Percentiles rank a stretch among this genome's conserved stretches.
Conservation (phyloP, 2,329 filamentous ascomycete species). For the Alternaria gaisen region DNA sequence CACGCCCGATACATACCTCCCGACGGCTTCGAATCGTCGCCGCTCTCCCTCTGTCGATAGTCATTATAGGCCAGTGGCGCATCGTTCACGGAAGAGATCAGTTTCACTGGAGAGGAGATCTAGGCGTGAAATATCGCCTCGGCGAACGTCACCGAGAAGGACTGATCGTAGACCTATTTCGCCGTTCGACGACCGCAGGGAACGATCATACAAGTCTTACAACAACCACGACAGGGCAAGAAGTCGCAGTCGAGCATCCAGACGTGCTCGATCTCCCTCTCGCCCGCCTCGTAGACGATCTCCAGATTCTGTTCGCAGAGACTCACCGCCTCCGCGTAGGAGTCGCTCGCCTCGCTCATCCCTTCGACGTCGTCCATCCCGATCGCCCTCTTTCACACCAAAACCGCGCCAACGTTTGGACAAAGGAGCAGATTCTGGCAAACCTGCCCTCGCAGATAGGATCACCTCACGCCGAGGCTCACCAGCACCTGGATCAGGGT, state of each 20-base stretch:
- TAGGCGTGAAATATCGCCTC: conserved; percentile 40
- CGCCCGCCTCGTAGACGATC: conserved; percentile 46
- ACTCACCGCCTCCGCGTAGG: conserved; percentile 35
- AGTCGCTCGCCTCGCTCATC: conserved; percentile 37
- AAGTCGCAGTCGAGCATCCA: conserved; percentile 39
- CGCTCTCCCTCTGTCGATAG: conserved; percentile 55
- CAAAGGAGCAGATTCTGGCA: conserved; percentile 27
- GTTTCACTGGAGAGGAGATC: conserved; percentile 41
- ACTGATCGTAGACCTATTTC: conserved; percentile 35
- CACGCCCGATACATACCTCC: conserved; percentile 51
- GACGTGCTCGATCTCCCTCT: conserved; percentile 45
- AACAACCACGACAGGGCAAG: conserved; percentile 30
- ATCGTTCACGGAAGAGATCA: conserved; percentile 45
- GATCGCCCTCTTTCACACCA: conserved; percentile 36
- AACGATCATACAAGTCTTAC: conserved; percentile 28
- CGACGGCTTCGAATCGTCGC: conserved; percentile 42
- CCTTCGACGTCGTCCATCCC: conserved; percentile 38
- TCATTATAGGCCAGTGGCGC: conserved; percentile 44
- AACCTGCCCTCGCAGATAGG: conserved; percentile 21
- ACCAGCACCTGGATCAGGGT: conserved; percentile 38
- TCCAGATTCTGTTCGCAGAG: conserved; percentile 32
- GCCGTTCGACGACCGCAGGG: conserved; percentile 34
- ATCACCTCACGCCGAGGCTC: conserved; percentile 37
- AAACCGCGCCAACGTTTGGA: conserved; percentile 26
- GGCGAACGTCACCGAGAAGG: conserved; percentile 42